Evolutionary conservation across 2,329 filamentous ascomycete species (phyloP), one percentile per base, ranked within the genome.

Genomic region (Arthrinium phaeospermum): DNA sequence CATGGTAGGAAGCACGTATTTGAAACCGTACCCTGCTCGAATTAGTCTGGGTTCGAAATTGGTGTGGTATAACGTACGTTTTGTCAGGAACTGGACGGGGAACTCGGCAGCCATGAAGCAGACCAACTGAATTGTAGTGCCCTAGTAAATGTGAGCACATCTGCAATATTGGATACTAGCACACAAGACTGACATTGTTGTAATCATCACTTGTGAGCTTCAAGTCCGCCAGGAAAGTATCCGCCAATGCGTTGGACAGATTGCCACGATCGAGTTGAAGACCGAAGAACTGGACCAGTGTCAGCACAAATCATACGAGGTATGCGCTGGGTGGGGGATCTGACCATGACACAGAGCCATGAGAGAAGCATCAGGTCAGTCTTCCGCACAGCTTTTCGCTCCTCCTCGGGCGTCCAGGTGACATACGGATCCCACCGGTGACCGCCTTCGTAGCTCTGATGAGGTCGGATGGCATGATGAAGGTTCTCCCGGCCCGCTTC

Each of bases 371-470:
- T 80, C 6, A 84, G 44, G 73, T 86, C 85, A 0, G 83, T 85
- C 83, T 90, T 91, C 67, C 87, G 81, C 37, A 91, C 85, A 3
- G 90, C 81, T 16, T 77, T 82, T 74, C 81, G 85, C 80, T 92
- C 90, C 76, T 92, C 90, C 46, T 85, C 84, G 3, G 83, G 79
- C 22, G 87, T 86, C 90, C 90, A 92, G 64, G 78, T 79, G 8
- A 79, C 80, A 14, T 77, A 68, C 0, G 83, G 82, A 72, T 85
- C 84, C 76, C 79, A 85, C 57, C 84, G 80, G 74, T 85, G 84
- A 45, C 77, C 76, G 51, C 83, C 83, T 70, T 86, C 84, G 72
- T 85, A 85, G 19, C 73, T 73, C 24, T 79, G 77, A 68, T 81
- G 77, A 6, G 81, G 79, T 2, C 76, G 76, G 13, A 82, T 72